Evolutionary conservation across 495 filamentous ascomycete species (phyloP).

Genomic region (Aspergillus cavernicola): DNA sequence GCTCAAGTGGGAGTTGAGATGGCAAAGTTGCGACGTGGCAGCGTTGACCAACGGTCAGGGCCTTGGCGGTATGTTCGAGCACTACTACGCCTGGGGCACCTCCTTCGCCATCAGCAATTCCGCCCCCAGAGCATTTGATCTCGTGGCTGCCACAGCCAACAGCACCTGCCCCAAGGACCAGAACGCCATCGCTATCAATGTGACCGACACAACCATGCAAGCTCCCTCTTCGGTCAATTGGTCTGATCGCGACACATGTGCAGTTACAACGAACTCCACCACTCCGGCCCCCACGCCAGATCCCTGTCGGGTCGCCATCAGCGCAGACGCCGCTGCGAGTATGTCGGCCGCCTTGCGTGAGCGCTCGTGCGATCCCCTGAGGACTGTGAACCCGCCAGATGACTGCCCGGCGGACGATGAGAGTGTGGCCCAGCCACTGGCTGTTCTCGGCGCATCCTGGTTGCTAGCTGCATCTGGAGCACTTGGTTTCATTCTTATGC

Average conservation of each 20-base stretch:
- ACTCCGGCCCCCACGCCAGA: slow-evolving; percentile 17
- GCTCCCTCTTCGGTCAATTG: not conserved
- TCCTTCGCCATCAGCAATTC: too few species aligned
- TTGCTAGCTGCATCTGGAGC: not conserved
- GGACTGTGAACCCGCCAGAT: not conserved
- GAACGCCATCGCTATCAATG: not conserved
- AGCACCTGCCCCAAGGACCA: not conserved
- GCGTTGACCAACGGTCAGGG: too few species aligned
- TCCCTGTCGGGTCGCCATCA: slow-evolving; percentile 16
- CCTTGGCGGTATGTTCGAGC: too few species aligned
- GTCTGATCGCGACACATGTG: slow-evolving; percentile 5
- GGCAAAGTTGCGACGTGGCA: too few species aligned
- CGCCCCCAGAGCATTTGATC: not conserved
- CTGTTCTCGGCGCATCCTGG: not conserved
- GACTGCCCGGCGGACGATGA: not conserved
- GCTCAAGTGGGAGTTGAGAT: too few species aligned
- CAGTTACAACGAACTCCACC: slow-evolving; percentile 12
- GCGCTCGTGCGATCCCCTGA: not conserved
- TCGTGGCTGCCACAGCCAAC: not conserved
- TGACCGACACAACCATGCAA: not conserved
- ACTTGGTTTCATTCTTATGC: not conserved
- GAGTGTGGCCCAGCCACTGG: not conserved
- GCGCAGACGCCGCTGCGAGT: slow-evolving; percentile 16
- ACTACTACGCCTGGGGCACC: too few species aligned
- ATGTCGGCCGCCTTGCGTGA: slow-evolving; percentile 19